Conservation (phyloP, 1,284 basidiomycete genomes). For the Waitea zeae region DNA sequence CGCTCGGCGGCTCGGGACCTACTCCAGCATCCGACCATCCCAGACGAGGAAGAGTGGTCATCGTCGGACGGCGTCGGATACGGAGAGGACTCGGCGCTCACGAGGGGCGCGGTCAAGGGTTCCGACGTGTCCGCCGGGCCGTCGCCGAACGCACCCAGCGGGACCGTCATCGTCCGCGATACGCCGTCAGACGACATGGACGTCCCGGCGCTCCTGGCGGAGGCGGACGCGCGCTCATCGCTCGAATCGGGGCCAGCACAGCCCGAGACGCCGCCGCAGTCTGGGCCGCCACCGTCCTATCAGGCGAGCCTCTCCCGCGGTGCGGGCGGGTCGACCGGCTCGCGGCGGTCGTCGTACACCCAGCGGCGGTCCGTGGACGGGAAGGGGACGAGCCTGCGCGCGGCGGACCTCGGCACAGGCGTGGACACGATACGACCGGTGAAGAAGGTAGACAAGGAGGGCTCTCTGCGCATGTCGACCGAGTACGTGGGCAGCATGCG, state of each 20-base stretch:
- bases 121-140: constrained; percentile 39
- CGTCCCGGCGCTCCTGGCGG: constrained; percentile 20
- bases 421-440: constrained; percentile 83
- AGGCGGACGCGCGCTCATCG: constrained; percentile 16
- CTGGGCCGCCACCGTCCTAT: constrained; percentile 18
- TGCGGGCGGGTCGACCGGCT: too few species aligned
- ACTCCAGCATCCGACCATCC: constrained; percentile 36
- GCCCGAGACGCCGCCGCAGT: constrained; percentile 12
- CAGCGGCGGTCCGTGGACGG: constrained; percentile 45
- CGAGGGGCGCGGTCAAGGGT: constrained; percentile 54
- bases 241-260: constrained; percentile 17
- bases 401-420: constrained; percentile 72
- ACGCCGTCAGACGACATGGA: constrained; percentile 20
- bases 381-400: constrained; percentile 60
- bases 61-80: constrained; percentile 10
- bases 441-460: constrained; percentile 73
- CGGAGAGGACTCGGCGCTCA: constrained; percentile 23
- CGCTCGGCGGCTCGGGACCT: constrained; percentile 50
- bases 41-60: constrained; percentile 23
- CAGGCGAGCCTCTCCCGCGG: too few species aligned
- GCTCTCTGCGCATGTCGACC: constrained; percentile 61
- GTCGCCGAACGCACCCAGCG: constrained; percentile 38
- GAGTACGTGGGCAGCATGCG: constrained; percentile 66
- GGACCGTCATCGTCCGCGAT: constrained; percentile 51
- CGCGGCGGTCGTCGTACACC: constrained; percentile 50